Base-by-base conservation (phyloP, 805 yeast species). In the Pichia deserticola region DNA sequence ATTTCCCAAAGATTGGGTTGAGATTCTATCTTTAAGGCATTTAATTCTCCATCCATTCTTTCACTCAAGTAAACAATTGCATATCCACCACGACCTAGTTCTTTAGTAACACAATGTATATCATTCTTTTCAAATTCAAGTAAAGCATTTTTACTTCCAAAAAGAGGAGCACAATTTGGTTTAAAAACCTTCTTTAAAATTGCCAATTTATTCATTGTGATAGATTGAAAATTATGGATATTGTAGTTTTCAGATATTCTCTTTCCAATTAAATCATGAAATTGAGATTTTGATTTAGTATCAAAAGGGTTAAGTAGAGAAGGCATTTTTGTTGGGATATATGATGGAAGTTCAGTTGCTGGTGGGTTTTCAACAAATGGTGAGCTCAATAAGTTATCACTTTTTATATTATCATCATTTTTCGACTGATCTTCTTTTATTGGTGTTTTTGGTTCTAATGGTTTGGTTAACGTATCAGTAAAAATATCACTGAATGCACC, bases 1-100 rank as follows among this genome's bases (percentile, higher is more conserved):
- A 75, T 86, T 64, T 89, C 97, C 97, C 96, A 89, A 5, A 78
- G 70, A 42, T 79, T 76, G 0, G 86, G 69, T 0, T 92, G 88
- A 15, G 74, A 72, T 59, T 85, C 89, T 12, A 84, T 77, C 60
- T 89, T 89, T 47, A 89, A 65, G 0, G 96, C 95, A 45, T 73
- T 75, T 35, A 76, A 59, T 1, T 65, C 60, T 1, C 86, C 88
- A 52, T 78, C 74, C 5, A 72, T 66, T 11, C 75, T 69, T 61
- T 86, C 90, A 1, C 86, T 82, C 27, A 88, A 67, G 60, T 80
- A 88, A 0, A 88, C 95, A 2, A 79, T 73, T 0, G 90, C 95
- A 67, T 72, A 83, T 0, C 90, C 93, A n/a, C 95, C 95, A 58
- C 76, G 77, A 0, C 96, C 96, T 11, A 89, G 66, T 57, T 79